Conservation (phyloP, 305 asterid genomes). For the Solanum hybrid region DNA sequence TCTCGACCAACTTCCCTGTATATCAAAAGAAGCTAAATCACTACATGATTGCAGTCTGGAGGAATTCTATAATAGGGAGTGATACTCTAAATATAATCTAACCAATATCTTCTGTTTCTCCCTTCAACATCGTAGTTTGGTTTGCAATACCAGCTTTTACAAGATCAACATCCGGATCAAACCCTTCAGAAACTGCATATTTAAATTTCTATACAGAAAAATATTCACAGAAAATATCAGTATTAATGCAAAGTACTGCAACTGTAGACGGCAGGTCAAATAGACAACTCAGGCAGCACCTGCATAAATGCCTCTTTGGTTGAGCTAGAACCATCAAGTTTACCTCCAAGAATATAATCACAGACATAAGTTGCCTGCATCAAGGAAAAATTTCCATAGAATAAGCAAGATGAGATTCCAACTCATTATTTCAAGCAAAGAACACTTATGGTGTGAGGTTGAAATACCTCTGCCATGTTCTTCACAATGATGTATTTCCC, state of each 20-base stretch:
- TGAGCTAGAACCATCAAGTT: slow-evolving; percentile 94
- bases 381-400: background rate
- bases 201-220: slow-evolving; percentile 74
- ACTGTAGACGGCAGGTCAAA: slow-evolving; percentile 17
- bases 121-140: slow-evolving; percentile 98
- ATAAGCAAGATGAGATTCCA: background rate
- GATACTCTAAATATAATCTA: slow-evolving; percentile 16
- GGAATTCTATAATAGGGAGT: slow-evolving; percentile 5
- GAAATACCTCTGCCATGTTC: slow-evolving; percentile 81
- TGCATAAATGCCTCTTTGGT: slow-evolving; percentile 87
- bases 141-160: slow-evolving; percentile 87
- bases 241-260: slow-evolving; percentile 3
- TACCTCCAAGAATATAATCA: slow-evolving; percentile 69
- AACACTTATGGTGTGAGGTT: background rate
- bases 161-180: slow-evolving; percentile 90
- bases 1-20: slow-evolving; percentile 60
- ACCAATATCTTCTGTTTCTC: slow-evolving; percentile 99
- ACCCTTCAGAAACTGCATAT: slow-evolving; percentile 70
- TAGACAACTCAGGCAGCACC: slow-evolving; percentile 42
- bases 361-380: slow-evolving; percentile 39
- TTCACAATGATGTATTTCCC: slow-evolving; percentile 80
- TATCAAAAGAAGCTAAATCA: slow-evolving; percentile 6
- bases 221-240: slow-evolving; percentile 16
- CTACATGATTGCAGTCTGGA: background rate
- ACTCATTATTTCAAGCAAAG: background rate